These are phyloP conservation scores for Samsoniella hepiali DNA, from an alignment of 2,329 filamentous ascomycete species.

Conservation along the genomic window DNA sequence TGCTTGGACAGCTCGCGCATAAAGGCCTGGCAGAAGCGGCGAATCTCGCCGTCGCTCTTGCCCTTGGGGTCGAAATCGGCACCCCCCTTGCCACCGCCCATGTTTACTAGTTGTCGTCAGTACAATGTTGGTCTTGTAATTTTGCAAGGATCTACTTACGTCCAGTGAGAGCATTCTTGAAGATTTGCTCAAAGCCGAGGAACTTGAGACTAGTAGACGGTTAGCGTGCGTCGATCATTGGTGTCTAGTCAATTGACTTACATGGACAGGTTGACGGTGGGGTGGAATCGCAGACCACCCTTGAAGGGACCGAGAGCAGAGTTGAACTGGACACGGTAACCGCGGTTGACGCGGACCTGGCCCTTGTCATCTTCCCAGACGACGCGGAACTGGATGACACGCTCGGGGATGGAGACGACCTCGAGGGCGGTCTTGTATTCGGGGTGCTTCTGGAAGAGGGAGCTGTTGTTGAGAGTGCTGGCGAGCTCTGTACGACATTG, in stretches of 20 bases:
- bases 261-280: constrained; percentile 74
- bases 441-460: constrained; percentile 88
- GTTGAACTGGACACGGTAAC: constrained; percentile 98
- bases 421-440: constrained; percentile 90
- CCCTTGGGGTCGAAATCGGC: constrained; percentile 99
- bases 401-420: constrained; percentile 87
- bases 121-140: constrained; percentile 18
- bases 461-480: constrained; percentile 90
- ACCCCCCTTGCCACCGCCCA: constrained; percentile 97
- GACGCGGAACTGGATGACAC: constrained; percentile 94
- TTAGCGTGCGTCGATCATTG: constrained; percentile 31
- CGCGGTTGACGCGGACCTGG: constrained; percentile 85
- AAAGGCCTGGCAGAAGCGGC: constrained; percentile 92
- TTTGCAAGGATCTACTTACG: constrained; percentile 54
- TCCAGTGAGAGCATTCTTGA: constrained; percentile 98
- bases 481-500: constrained; percentile 66
- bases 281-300: constrained; percentile 93
- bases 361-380: constrained; percentile 95
- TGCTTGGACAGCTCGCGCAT: constrained; percentile 95
- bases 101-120: constrained; percentile 44
- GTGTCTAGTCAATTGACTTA: constrained; percentile 28
- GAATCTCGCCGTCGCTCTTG: constrained; percentile 96
- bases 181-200: constrained; percentile 98
- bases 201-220: constrained; percentile 73
- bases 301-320: constrained; percentile 96